Conservation (phyloP, 2,329 filamentous ascomycete species). For the Waltergamsia citrina region DNA sequence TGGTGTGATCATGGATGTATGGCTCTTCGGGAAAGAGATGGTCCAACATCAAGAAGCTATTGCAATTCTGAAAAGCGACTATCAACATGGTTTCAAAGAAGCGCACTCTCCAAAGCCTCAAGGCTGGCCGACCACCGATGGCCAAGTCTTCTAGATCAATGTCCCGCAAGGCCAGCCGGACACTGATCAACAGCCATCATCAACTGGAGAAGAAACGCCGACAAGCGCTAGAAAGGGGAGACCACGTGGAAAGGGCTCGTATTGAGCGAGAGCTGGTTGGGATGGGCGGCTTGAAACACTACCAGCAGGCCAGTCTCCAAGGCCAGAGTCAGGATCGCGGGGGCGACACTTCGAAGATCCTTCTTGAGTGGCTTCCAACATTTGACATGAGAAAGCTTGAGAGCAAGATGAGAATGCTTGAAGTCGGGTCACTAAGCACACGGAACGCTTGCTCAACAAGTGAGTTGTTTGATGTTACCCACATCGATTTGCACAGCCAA, state of each 20-base stretch:
- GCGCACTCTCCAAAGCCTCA: conserved; percentile 30
- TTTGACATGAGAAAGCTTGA: conserved; percentile 13
- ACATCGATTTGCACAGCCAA: conserved; percentile 89
- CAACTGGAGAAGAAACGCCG: conserved; percentile 52
- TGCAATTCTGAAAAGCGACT: too few relatives aligned
- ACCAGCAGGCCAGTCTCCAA: conserved; percentile 60
- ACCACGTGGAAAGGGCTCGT: conserved; percentile 26
- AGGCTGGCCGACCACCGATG: conserved; percentile 46
- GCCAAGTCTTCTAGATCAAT: conserved; percentile 44
- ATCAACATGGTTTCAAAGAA: conserved; percentile 23
- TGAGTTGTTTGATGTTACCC: conserved; percentile 59
- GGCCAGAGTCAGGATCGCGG: conserved; percentile 57
- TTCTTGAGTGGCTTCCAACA: conserved; percentile 51
- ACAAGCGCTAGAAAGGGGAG: conserved; percentile 44
- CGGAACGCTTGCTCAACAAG: conserved; percentile 76
- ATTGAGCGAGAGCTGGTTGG: conserved; percentile 44
- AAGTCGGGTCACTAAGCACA: conserved; percentile 80
- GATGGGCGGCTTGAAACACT: conserved; percentile 51
- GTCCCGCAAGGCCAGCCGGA: conserved; percentile 54
- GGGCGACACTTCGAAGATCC: conserved; percentile 54
- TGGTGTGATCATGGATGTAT: too few relatives aligned
- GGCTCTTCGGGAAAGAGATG: too few relatives aligned
- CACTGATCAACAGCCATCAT: conserved; percentile 57
- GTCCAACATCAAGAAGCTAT: too few relatives aligned
- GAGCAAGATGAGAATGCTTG: conserved; percentile 56